Conservation (phyloP, 2,329 filamentous ascomycete genomes). For the Penicillium occitanis region DNA sequence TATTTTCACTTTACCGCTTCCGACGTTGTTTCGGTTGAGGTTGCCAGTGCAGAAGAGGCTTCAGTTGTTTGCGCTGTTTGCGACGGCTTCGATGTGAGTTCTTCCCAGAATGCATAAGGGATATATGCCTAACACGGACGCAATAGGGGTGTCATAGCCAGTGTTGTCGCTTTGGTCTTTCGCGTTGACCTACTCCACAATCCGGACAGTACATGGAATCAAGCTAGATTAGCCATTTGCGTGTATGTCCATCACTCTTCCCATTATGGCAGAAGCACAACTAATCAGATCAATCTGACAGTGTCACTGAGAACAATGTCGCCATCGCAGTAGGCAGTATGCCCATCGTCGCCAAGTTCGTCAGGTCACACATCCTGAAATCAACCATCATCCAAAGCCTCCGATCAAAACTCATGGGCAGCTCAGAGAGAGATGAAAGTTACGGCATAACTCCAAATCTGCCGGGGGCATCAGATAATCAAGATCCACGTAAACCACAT, state of each 20-base stretch:
- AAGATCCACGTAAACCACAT: not conserved
- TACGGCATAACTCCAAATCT: not conserved
- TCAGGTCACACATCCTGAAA: not conserved
- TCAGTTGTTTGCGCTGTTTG: conserved; percentile 1
- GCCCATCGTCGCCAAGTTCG: not conserved
- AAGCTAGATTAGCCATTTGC: conserved; percentile 1
- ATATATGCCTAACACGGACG: not conserved
- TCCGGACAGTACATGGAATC: conserved; percentile 1
- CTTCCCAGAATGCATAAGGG: too few species aligned
- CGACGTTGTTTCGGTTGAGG: not conserved
- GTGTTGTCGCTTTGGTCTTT: conserved; percentile 2
- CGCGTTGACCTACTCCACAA: not conserved
- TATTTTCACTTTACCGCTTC: not conserved
- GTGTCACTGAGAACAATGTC: conserved; percentile 2
- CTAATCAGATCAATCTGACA: not conserved
- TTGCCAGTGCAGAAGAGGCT: not conserved
- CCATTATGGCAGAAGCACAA: not conserved
- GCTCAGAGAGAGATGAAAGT: not conserved
- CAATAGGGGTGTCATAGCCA: conserved; percentile 2
- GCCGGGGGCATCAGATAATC: not conserved
- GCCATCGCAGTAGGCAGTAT: not conserved
- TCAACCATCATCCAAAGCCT: not conserved
- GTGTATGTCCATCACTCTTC: not conserved
- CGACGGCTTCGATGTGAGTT: conserved; percentile 1
- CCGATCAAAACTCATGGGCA: conserved; percentile 1